These are phyloP conservation scores for Aureobasidium musti DNA, from an alignment of 2,329 filamentous ascomycete species.

Conservation along the genomic window DNA sequence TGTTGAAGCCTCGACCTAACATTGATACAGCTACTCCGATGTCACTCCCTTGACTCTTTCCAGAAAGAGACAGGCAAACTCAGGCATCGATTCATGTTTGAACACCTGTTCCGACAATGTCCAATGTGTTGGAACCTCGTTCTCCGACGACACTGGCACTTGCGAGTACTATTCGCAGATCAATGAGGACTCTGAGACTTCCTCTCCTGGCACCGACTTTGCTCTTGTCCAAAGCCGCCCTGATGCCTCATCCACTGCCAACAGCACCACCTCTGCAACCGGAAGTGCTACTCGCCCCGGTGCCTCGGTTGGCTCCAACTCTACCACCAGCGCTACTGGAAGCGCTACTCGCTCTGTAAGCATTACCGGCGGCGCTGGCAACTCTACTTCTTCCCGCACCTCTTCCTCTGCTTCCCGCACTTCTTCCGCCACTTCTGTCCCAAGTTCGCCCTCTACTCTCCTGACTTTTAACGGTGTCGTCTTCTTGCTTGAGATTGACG, in stretches of 20 bases:
- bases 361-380: background rate
- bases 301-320: background rate
- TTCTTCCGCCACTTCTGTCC: background rate
- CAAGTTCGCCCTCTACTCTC: background rate
- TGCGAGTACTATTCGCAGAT: conserved; percentile 9
- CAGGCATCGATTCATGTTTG: conserved; percentile 8
- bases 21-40: background rate
- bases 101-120: background rate
- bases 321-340: background rate
- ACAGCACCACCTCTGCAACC: background rate
- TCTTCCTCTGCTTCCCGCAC: background rate
- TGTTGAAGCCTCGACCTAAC: background rate
- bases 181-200: background rate
- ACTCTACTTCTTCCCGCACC: conserved; percentile 5
- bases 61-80: conserved; percentile 24
- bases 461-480: conserved; percentile 6
- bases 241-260: too few species aligned
- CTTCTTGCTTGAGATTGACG: conserved; percentile 6
- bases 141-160: background rate
- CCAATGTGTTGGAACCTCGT: background rate
- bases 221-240: background rate
- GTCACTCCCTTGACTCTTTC: background rate
- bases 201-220: background rate
- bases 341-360: background rate
- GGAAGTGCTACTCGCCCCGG: background rate